phyloP scores from a whole-genome alignment of 164 flowering plant species.

The Berberis vulgaris region DNA sequence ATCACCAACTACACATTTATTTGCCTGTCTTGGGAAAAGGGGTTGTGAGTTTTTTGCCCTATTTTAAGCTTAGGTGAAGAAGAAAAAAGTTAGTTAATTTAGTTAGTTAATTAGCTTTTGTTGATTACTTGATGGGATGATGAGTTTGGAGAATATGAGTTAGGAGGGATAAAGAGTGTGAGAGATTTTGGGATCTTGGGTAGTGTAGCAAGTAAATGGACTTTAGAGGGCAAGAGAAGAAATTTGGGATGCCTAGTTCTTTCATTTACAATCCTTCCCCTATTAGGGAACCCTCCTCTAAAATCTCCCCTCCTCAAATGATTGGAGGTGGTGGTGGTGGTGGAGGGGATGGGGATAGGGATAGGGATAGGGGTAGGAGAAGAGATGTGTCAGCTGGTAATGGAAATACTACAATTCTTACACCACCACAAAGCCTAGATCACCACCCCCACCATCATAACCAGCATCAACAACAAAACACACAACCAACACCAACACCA shows the following conservation, averaged over 20 bases:
- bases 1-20: neutral
- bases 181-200: neutral
- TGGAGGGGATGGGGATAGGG: neutral
- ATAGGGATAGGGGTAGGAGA: constrained; percentile 6
- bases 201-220: constrained; percentile 20
- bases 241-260: constrained; percentile 27
- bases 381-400: constrained; percentile 11
- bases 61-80: too few relatives aligned
- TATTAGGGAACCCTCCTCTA: constrained; percentile 19
- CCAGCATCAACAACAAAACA: neutral
- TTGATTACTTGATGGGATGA: too few relatives aligned
- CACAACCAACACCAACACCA: neutral
- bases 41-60: too few relatives aligned
- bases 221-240: constrained; percentile 22
- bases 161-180: too few relatives aligned
- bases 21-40: neutral
- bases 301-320: constrained; percentile 13
- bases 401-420: constrained; percentile 4
- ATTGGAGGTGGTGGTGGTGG: neutral
- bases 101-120: too few relatives aligned
- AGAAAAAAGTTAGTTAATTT: too few relatives aligned
- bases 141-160: too few relatives aligned
- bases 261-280: constrained; percentile 18
- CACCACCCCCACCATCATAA: constrained; percentile 9
- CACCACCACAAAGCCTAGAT: constrained; percentile 20